phyloP scores from a whole-genome alignment of 2,329 filamentous ascomycete genomes.

The Corinectria fuckeliana region DNA sequence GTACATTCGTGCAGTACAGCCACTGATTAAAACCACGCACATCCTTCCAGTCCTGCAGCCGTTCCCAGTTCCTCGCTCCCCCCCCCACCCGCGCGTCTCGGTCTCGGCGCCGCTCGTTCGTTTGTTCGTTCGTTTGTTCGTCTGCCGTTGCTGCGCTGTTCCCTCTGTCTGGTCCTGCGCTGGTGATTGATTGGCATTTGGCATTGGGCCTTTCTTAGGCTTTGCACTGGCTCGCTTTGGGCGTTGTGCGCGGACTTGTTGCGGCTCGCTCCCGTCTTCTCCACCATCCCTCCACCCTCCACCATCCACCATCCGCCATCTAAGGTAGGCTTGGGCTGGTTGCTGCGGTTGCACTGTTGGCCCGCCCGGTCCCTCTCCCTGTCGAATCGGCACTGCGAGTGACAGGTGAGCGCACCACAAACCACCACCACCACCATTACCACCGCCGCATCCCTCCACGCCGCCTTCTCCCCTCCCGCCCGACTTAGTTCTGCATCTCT shows the following conservation, averaged over 20 bases:
- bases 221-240: not conserved
- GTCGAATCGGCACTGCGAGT: constrained; percentile 17
- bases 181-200: not conserved
- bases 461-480: constrained; percentile 14
- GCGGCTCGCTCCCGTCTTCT: constrained; percentile 12
- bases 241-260: not conserved
- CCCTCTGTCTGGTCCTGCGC: not conserved
- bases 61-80: constrained; percentile 14
- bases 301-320: constrained; percentile 21
- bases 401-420: constrained; percentile 13
- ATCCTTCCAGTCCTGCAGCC: constrained; percentile 20
- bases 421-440: constrained; percentile 8
- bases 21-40: constrained; percentile 26
- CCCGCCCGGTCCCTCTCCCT: constrained; percentile 20
- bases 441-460: constrained; percentile 6
- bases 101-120: constrained; percentile 5
- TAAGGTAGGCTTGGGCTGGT: constrained; percentile 24
- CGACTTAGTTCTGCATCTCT: constrained; percentile 7
- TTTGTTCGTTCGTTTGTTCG: constrained; percentile 3
- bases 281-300: no score
- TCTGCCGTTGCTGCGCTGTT: constrained; percentile 16
- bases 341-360: constrained; percentile 39
- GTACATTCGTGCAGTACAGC: no score
- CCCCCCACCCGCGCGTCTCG: not conserved
- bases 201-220: not conserved